Base-by-base conservation (phyloP, 2,329 filamentous ascomycete genomes). In the Drechslerella stenobrocha region DNA sequence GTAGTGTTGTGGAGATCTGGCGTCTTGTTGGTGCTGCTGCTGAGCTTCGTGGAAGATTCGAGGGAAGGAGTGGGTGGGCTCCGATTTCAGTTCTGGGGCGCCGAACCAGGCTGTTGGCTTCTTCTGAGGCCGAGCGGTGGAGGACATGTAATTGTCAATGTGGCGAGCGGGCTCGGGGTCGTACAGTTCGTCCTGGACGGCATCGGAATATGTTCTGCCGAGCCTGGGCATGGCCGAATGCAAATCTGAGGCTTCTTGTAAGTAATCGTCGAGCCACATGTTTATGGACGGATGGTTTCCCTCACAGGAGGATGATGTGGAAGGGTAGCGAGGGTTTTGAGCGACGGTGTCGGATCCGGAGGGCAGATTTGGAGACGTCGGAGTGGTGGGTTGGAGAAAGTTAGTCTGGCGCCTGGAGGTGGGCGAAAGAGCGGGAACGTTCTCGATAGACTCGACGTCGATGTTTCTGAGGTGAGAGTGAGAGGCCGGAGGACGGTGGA, bases 101-200 rank as follows among this genome's bases (percentile, higher is more conserved):
- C 85, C 58, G 83, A 87, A 75, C 90, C 90, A 63, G 90, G 89
- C 28, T 1, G 52, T n/a, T 20, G 78, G 58, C 87, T 82, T 75
- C 92, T 87, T 48, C 82, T 85, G 70, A 95, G 88, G 28, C 77
- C 9, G 85, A 83, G 48, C 82, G 77, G 45, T 80, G 76, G 26
- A 79, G 75, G 77, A 75, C 24, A 74, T 75, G 52, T 75, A 75
- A 70, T 73, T 76, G 75, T 70, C 74, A 76, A 74, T 75, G 70
- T 73, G 76, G 75, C 70, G 75, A 76, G 74, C 47, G 80, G 85
- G 84, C 72, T 81, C 82, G 0, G 87, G 86, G 72, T 87, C 90
- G 79, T 89, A 95, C 0, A 95, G 81, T 76, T 93, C 89, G 75
- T 96, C 91, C 73, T 84, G 82, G 74, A 88, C 92, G 50, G 89